These are phyloP conservation scores for Colletotrichum sp. DNA, from an alignment of 2,329 filamentous ascomycete species.

Conservation along the genomic window DNA sequence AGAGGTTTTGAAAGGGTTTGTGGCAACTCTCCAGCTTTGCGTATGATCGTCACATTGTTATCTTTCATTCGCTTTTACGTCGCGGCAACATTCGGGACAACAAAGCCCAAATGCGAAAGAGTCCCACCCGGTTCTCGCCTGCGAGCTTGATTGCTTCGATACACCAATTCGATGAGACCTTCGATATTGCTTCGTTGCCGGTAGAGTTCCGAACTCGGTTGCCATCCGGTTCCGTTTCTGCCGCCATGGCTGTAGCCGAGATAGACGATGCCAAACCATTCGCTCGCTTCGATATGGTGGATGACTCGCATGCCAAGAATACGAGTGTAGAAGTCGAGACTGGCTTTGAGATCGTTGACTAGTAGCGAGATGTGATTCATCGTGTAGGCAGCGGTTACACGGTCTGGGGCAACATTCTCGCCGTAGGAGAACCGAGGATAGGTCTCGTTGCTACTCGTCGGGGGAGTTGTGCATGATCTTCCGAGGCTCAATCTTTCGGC, in stretches of 20 bases:
- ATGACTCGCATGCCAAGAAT: conserved; percentile 38
- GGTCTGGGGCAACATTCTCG: not conserved
- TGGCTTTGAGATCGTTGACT: conserved; percentile 31
- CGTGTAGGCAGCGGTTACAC: conserved; percentile 35
- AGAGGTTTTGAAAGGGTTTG: not conserved
- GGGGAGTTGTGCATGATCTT: not conserved
- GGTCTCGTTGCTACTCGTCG: not conserved
- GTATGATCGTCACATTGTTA: conserved; percentile 25
- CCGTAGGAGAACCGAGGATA: not conserved
- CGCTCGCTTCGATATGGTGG: conserved; percentile 33
- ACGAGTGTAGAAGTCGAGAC: conserved; percentile 37
- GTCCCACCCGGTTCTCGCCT: conserved; percentile 27
- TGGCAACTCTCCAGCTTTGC: conserved; percentile 25
- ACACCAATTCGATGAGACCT: conserved; percentile 36
- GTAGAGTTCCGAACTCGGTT: conserved; percentile 33
- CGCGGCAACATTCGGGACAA: conserved; percentile 33
- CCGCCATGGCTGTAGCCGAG: conserved; percentile 39
- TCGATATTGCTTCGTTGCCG: conserved; percentile 37
- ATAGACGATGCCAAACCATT: conserved; percentile 35
- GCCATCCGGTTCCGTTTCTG: conserved; percentile 39
- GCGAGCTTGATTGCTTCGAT: conserved; percentile 24
- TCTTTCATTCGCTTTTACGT: conserved; percentile 29
- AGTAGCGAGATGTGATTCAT: conserved; percentile 38
- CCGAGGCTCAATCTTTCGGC: not conserved
- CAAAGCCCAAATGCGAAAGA: conserved; percentile 38